These are phyloP conservation scores for Fraxinus americana DNA, from an alignment of 257 asterid genomes.

Conservation along the genomic window DNA sequence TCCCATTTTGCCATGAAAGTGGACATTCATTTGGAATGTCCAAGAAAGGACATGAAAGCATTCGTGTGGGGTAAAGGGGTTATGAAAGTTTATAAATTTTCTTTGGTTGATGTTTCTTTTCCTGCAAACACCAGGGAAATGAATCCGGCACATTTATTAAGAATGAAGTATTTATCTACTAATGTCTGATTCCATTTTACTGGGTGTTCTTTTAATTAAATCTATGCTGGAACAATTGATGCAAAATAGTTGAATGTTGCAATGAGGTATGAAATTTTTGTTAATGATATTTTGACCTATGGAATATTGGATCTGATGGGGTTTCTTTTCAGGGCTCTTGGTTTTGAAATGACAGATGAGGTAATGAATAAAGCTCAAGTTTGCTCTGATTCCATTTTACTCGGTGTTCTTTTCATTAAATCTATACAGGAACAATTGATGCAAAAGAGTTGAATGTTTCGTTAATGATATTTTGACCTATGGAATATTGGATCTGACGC, in stretches of 20 bases:
- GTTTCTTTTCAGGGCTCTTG: too few species aligned
- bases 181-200: too few species aligned
- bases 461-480: neutral
- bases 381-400: conserved; percentile 1
- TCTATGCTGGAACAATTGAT: too few species aligned
- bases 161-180: too few species aligned
- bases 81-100: neutral
- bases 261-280: too few species aligned
- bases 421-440: conserved; percentile 76
- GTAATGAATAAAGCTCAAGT: too few species aligned
- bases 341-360: too few species aligned
- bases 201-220: too few species aligned
- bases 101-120: neutral
- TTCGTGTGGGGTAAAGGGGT: conserved; percentile 5
- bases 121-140: neutral
- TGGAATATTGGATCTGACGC: conserved; percentile 13
- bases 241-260: too few species aligned
- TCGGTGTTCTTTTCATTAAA: conserved; percentile 11
- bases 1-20: neutral
- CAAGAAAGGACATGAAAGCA: conserved; percentile 4
- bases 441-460: conserved; percentile 83
- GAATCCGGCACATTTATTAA: too few species aligned
- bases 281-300: too few species aligned
- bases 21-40: neutral
- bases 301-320: too few species aligned